phyloP scores from a whole-genome alignment of 306 rosid species.

The Begonia loranthoides region DNA sequence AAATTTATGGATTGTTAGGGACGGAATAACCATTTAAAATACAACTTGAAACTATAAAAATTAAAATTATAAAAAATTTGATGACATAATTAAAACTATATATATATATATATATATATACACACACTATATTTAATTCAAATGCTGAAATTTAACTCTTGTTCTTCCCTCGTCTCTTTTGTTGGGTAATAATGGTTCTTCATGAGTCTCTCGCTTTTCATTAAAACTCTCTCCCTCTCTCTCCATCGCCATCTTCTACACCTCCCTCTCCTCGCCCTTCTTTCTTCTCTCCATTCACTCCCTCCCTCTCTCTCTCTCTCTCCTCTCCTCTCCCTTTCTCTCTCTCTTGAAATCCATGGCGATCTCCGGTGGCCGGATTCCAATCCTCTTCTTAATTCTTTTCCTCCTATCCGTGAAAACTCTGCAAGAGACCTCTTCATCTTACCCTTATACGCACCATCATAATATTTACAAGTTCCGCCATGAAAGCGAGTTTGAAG shows the following conservation, averaged over 20 bases:
- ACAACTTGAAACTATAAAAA: too few relatives aligned
- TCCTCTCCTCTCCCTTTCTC: slow-evolving; percentile 5
- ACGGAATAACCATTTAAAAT: too few relatives aligned
- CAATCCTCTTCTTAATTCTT: slow-evolving; percentile 11
- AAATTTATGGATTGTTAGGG: too few relatives aligned
- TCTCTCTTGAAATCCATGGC: slow-evolving; percentile 2
- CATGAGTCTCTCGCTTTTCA: slow-evolving; percentile 57
- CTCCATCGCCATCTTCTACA: slow-evolving; percentile 2
- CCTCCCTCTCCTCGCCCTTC: slow-evolving; percentile 4
- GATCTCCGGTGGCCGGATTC: slow-evolving; percentile 1
- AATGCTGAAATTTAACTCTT: background rate
- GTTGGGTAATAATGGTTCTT: slow-evolving; percentile 16
- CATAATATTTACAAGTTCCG: background rate
- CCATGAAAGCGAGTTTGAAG: background rate
- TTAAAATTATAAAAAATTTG: too few relatives aligned
- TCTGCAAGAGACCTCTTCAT: slow-evolving; percentile 3
- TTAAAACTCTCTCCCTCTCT: slow-evolving; percentile 21
- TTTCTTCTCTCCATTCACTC: background rate
- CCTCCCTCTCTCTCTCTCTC: slow-evolving; percentile 15
- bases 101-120: too few relatives aligned
- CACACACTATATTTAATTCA: too few relatives aligned
- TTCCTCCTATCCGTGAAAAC: background rate
- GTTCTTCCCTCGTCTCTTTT: slow-evolving; percentile 8
- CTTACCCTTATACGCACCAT: background rate
- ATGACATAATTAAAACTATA: too few relatives aligned